A percentile compares a stretch with the other conserved stretches of the same genome.
phyloP scores from a whole-genome alignment of 306 rosid species.

The Quillaja saponaria region DNA sequence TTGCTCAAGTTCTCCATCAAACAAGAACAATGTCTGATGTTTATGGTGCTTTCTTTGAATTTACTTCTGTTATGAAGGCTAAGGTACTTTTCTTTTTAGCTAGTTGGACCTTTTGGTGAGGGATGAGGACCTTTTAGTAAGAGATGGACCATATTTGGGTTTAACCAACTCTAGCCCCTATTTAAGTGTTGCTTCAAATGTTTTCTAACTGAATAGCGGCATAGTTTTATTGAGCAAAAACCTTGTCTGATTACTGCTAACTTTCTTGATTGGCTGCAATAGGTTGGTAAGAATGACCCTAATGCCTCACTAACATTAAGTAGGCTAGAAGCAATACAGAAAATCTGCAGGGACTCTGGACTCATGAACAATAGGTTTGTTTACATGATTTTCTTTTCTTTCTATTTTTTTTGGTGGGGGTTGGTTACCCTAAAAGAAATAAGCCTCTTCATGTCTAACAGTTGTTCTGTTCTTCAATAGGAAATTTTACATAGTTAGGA shows the following conservation, averaged over 20 bases:
- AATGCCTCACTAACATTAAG: neutral
- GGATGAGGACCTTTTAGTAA: too few species aligned
- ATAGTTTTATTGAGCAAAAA: neutral
- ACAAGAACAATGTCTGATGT: slow-evolving; percentile 15
- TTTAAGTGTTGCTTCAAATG: neutral
- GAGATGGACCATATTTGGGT: too few species aligned
- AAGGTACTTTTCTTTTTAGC: neutral
- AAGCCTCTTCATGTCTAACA: neutral
- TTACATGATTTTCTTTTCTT: neutral
- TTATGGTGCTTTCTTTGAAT: neutral
- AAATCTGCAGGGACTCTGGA: slow-evolving; percentile 4
- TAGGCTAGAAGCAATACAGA: slow-evolving; percentile 12
- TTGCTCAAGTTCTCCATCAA: slow-evolving; percentile 15
- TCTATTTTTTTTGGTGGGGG: too few species aligned
- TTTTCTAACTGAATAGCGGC: neutral
- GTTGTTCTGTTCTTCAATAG: neutral
- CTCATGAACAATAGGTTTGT: neutral
- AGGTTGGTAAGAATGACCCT: slow-evolving; percentile 16
- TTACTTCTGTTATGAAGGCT: slow-evolving; percentile 4
- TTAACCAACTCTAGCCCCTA: too few species aligned
- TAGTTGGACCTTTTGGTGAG: too few species aligned
- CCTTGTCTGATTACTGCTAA: neutral
- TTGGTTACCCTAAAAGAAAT: too few species aligned
- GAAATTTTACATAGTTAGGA: neutral
- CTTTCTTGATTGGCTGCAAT: neutral